A percentile compares a stretch with the other conserved stretches of the same genome.
Conservation (phyloP, 169 alveolate species). For the Eimeria nieschulzi region DNA sequence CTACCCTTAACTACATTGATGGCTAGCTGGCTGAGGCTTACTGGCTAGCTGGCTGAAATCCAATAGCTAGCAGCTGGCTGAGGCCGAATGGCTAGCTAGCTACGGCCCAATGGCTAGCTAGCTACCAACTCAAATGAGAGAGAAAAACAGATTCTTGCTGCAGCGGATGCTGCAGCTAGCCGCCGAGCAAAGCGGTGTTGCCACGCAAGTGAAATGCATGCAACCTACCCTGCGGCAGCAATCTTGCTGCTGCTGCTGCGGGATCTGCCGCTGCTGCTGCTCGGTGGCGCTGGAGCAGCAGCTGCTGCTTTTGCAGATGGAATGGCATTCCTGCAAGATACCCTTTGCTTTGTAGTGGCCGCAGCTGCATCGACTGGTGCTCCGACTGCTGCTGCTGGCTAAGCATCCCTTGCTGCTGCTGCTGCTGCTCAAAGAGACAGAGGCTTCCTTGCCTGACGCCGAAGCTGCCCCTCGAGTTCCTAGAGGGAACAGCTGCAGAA, state of each 20-base stretch:
- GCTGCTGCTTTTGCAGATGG: slow-evolving; percentile 13
- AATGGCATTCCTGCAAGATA: not conserved
- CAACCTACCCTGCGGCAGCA: not conserved
- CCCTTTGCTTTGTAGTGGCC: not conserved
- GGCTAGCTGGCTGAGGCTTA: not conserved
- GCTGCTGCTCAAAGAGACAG: slow-evolving; percentile 4
- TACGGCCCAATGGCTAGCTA: not conserved
- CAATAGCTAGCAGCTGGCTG: no score
- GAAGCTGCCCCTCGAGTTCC: not conserved
- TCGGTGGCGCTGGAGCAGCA: not conserved
- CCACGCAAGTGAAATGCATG: not conserved
- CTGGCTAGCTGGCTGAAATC: not conserved
- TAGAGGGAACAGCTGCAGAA: not conserved
- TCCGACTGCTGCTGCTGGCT: slow-evolving; percentile 1
- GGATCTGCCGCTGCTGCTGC: not conserved
- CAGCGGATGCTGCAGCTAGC: slow-evolving; percentile 22
- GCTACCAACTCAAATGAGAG: not conserved
- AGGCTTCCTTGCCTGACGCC: not conserved
- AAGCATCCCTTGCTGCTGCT: not conserved
- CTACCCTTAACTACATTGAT: not conserved
- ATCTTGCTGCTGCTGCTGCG: not conserved
- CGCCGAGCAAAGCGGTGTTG: not conserved
- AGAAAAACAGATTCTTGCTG: not conserved
- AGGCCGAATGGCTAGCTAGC: not conserved
- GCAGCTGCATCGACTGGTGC: not conserved